phyloP scores from a whole-genome alignment of 225 moss, liverwort and hornwort genomes.

The Pseudoscleropodium purum region DNA sequence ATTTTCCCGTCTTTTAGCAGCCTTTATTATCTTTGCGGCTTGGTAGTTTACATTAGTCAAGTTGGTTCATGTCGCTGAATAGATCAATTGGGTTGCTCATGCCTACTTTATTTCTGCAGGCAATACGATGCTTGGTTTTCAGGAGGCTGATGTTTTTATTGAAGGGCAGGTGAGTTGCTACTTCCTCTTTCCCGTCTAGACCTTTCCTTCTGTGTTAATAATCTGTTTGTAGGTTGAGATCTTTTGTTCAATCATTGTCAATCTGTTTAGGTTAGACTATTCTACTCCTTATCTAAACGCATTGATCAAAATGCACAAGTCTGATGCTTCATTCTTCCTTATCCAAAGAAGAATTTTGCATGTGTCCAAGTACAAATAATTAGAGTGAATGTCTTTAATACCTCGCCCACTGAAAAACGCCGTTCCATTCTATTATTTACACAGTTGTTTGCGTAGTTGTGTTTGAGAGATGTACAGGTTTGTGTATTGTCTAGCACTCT shows the following conservation, averaged over 20 bases:
- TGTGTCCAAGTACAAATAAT: neutral
- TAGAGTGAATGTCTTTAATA: neutral
- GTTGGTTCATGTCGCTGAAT: neutral
- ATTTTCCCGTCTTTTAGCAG: neutral
- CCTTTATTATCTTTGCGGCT: neutral
- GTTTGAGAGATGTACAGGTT: neutral
- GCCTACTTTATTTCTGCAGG: slow-evolving; percentile 29
- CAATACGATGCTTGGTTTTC: slow-evolving; percentile 37
- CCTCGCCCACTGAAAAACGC: neutral
- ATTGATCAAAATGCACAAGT: neutral
- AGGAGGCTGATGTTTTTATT: slow-evolving; percentile 47
- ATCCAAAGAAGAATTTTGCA: neutral
- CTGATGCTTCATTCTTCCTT: neutral
- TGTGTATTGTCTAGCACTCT: neutral
- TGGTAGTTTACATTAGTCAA: neutral
- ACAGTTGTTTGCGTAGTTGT: neutral
- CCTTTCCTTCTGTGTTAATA: neutral
- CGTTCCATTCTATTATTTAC: neutral
- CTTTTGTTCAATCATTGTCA: neutral
- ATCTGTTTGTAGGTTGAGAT: neutral
- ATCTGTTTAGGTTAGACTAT: neutral
- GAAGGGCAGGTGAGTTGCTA: slow-evolving; percentile 59
- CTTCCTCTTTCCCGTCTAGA: neutral
- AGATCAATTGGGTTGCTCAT: neutral
- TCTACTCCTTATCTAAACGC: neutral